phyloP scores from a whole-genome alignment of 306 rosid genomes.

The Inga leiocalycina region DNA sequence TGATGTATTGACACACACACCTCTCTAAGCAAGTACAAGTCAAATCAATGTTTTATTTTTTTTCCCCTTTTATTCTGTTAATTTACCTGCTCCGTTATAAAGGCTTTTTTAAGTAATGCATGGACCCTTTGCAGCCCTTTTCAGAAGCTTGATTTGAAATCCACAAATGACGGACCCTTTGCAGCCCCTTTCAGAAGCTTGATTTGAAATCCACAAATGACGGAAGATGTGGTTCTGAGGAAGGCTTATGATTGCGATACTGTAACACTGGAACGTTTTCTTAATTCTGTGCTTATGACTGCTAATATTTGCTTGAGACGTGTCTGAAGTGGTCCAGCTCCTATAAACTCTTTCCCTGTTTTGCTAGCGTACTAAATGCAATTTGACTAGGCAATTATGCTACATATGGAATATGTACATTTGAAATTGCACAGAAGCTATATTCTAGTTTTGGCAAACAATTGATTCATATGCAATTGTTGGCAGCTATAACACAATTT shows the following conservation, averaged over 20 bases:
- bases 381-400: not conserved
- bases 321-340: not conserved
- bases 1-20: not conserved
- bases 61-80: not conserved
- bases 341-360: not conserved
- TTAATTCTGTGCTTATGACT: not conserved
- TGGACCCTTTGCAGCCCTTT: constrained; percentile 71
- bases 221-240: constrained; percentile 49
- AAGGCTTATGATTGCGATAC: not conserved
- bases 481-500: not conserved
- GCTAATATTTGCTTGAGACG: not conserved
- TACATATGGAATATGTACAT: not conserved
- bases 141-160: too few relatives aligned
- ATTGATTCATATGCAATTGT: not conserved
- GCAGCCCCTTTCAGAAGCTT: constrained; percentile 68
- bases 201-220: constrained; percentile 89
- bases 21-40: not conserved
- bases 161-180: too few relatives aligned
- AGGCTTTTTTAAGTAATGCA: constrained; percentile 35
- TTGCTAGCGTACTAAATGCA: not conserved
- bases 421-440: not conserved
- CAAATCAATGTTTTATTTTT: not conserved
- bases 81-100: not conserved
- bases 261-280: not conserved
- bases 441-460: not conserved